Evolutionary conservation across 768 basidiomycete genomes (phyloP), one percentile per base, ranked within the genome.

Genomic region (Pisolithus sp.): DNA sequence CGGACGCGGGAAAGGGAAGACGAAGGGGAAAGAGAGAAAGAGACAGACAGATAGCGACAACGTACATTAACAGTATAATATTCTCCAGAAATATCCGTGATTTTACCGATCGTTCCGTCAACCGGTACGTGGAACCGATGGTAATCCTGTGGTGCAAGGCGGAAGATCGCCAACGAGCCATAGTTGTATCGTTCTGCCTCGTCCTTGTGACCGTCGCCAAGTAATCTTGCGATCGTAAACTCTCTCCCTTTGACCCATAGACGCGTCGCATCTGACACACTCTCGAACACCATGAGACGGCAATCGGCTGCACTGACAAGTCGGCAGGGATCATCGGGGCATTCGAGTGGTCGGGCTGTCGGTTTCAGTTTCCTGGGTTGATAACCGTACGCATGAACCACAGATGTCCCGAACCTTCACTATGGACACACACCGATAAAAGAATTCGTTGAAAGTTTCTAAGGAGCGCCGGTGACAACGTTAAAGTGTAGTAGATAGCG

Each of bases 221-320:
- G 77, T 31, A 99, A 75, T 2, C 84, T 78, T 5, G 71, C 76
- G 3, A 97, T 76, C 2, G 83, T 85, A 64, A 99, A 98, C 59
- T 96, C 93, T 40, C 93, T 83, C 3, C 95, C 95, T 63, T 98
- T 97, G 71, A 98, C 95, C 95, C 95, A 99, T 0, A 99, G 71
- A 21, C 77, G 74, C 2, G 93, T 96, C 1, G 95, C 95, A 51
- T 91, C 89, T 45, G 70, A 73, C 7, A 96, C 85, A 0, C 82
- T 86, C 66, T 89, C 85, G 67, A 98, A 99, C 1, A 86, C 82
- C 86, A 97, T 93, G 54, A 96, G 77, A n/a, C 95, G 86, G 63
- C 90, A 97, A 72, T 99, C 95, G 2, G 94, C 96, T n/a, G 82
- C 83, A 52, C 85, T 87, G 51, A 97, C 89, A 12, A 95, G 74